These are phyloP conservation scores for Isochrysis galbana DNA, from an alignment of 78 protist species.

Conservation along the genomic window DNA sequence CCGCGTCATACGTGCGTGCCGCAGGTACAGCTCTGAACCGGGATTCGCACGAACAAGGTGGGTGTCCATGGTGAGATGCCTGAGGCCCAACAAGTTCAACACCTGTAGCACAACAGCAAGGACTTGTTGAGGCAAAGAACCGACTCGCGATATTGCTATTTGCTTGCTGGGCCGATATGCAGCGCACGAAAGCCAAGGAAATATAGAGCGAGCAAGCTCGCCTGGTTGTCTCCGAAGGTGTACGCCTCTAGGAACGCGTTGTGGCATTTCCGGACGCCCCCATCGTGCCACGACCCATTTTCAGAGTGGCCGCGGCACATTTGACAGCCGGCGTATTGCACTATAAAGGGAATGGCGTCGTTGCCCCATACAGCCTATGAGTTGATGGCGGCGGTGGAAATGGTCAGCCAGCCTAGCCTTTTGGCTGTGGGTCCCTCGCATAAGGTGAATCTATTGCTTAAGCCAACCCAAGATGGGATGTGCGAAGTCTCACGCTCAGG, in stretches of 20 bases:
- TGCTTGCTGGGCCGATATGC: too few relatives aligned
- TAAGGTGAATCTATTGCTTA: too few relatives aligned
- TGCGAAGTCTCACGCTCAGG: too few relatives aligned
- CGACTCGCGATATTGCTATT: neutral
- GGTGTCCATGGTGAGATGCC: slow-evolving; percentile 4
- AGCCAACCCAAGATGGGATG: too few relatives aligned
- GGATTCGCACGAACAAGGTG: slow-evolving; percentile 1
- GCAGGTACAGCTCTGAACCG: slow-evolving; percentile 18
- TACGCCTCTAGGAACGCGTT: slow-evolving; percentile 11
- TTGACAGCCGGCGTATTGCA: slow-evolving; percentile 29
- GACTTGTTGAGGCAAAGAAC: neutral
- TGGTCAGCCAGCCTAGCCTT: too few relatives aligned
- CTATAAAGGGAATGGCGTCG: neutral
- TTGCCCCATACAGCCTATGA: slow-evolving; percentile 7
- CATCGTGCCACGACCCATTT: slow-evolving; percentile 17
- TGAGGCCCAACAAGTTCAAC: neutral
- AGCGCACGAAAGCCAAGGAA: too few relatives aligned
- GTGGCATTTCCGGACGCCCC: neutral
- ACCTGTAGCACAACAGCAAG: neutral
- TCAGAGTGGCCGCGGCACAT: slow-evolving; percentile 28
- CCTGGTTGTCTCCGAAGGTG: slow-evolving; percentile 19
- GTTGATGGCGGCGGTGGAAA: too few relatives aligned
- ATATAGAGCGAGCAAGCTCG: too few relatives aligned
- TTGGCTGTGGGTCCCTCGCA: too few relatives aligned
- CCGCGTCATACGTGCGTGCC: slow-evolving; percentile 11